Conservation (phyloP, 2,329 filamentous ascomycete species). For the Scedosporium boydii region DNA sequence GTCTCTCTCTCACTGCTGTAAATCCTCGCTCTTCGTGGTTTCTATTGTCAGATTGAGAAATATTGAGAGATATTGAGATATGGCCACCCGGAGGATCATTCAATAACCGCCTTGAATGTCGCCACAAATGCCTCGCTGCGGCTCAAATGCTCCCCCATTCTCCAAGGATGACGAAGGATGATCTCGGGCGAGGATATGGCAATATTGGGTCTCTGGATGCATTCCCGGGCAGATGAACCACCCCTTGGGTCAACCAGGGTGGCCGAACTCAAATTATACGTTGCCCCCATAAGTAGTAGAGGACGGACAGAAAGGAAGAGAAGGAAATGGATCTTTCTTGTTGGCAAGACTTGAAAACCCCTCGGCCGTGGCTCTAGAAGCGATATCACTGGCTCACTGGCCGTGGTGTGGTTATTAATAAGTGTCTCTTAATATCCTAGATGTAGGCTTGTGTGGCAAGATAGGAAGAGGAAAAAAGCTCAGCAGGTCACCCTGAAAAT, state of each 20-base stretch:
- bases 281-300: not conserved
- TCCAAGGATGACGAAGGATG: not conserved
- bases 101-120: not conserved
- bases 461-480: not conserved
- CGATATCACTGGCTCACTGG: not conserved
- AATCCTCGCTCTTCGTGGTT: not conserved
- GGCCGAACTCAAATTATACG: not conserved
- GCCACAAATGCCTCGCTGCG: not conserved
- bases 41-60: not conserved
- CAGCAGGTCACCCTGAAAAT: not conserved
- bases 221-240: not conserved
- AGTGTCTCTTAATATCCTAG: not conserved
- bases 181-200: not conserved
- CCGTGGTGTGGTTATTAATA: not conserved
- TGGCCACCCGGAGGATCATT: not conserved
- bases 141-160: not conserved
- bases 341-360: not conserved
- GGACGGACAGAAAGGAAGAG: not conserved
- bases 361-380: not conserved
- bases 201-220: not conserved
- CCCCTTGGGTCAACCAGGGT: not conserved
- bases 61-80: not conserved
- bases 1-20: not conserved
- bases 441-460: not conserved
- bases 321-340: not conserved